Conservation (phyloP, 352 stramenopile genomes). For the Blastocystis sp. region DNA sequence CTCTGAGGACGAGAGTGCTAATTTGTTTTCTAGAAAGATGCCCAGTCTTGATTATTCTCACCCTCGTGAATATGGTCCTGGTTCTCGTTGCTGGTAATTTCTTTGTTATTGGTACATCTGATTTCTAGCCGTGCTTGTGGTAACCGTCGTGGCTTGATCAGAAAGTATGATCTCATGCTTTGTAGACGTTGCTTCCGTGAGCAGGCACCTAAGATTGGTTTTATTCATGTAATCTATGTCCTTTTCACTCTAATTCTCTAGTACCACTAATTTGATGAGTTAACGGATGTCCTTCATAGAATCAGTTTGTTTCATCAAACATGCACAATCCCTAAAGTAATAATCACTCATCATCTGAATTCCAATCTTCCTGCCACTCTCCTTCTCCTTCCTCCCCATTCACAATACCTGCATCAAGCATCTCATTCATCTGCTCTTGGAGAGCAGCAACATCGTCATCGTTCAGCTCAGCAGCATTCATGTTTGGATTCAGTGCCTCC, state of each 20-base stretch:
- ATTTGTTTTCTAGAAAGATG: conserved; percentile 7
- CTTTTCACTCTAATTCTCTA: background rate
- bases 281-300: background rate
- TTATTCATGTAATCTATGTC: conserved; percentile 66
- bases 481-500: conserved; percentile 34
- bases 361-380: conserved; percentile 33
- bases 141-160: conserved; percentile 82
- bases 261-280: conserved; percentile 37
- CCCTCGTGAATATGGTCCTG: conserved; percentile 65
- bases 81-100: conserved; percentile 63
- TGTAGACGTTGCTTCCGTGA: conserved; percentile 89
- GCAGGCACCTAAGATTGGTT: conserved; percentile 85
- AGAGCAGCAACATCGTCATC: conserved; percentile 49
- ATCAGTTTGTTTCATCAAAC: background rate
- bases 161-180: conserved; percentile 90
- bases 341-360: conserved; percentile 30
- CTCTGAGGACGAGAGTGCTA: no score
- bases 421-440: conserved; percentile 37
- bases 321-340: background rate
- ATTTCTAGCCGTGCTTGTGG: conserved; percentile 75
- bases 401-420: background rate
- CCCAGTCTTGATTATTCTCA: conserved; percentile 66
- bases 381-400: background rate
- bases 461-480: conserved; percentile 37
- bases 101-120: background rate